Evolutionary conservation across 331 rosid species (phyloP).

Genomic region (Stylosanthes scabra): DNA sequence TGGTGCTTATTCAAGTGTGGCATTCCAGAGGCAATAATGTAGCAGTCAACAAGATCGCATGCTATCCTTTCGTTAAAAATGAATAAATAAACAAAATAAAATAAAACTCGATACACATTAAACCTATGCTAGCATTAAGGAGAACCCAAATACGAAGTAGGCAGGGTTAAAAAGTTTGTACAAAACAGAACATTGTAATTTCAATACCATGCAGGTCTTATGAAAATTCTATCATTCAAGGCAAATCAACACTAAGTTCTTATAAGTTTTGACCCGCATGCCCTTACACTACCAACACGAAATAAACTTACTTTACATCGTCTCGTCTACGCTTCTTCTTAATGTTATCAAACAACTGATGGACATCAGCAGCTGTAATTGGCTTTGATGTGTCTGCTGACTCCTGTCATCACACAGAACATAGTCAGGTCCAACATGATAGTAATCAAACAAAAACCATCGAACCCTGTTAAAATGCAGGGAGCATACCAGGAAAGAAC

Average conservation of each 20-base stretch:
- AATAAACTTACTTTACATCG: slow-evolving; percentile 51
- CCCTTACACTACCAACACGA: background rate
- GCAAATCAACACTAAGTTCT: slow-evolving; percentile 1
- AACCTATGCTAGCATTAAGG: background rate
- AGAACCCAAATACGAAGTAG: slow-evolving; percentile 22
- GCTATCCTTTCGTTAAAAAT: background rate
- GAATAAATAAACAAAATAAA: too few relatives aligned
- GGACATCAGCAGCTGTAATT: slow-evolving; percentile 85
- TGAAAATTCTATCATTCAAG: slow-evolving; percentile 27
- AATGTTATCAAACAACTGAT: slow-evolving; percentile 83
- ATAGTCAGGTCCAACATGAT: slow-evolving; percentile 16
- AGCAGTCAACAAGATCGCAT: background rate
- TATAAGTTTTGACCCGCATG: slow-evolving; percentile 14
- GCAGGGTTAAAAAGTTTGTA: background rate
- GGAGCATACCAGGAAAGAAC: slow-evolving; percentile 73
- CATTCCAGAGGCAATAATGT: too few relatives aligned
- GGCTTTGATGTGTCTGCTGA: slow-evolving; percentile 89
- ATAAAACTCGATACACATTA: too few relatives aligned
- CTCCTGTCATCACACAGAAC: slow-evolving; percentile 60
- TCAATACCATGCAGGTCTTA: too few relatives aligned
- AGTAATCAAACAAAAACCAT: slow-evolving; percentile 10
- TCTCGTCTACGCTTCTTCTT: slow-evolving; percentile 89
- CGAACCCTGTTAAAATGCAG: background rate
- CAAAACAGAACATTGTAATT: slow-evolving; percentile 32
- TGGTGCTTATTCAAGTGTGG: too few relatives aligned